Base-by-base conservation (phyloP, 768 basidiomycete species). In the Rhizopogon salebrosus region DNA sequence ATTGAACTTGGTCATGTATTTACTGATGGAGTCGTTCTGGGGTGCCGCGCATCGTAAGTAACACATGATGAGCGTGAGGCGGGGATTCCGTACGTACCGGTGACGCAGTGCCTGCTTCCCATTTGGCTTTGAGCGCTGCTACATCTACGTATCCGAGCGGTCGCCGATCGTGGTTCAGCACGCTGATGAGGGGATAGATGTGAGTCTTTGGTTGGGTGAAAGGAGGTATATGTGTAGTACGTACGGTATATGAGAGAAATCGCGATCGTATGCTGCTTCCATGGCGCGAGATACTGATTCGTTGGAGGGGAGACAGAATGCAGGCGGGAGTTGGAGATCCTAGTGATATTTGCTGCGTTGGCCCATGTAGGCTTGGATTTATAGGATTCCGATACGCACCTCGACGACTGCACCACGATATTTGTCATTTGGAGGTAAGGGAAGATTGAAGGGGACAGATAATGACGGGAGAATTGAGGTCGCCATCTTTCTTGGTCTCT, bases 171-270 rank as follows among this genome's bases (percentile, higher is more conserved):
- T 74, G 75, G 60, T 88, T 84, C 26, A 97, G 76, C 0, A 95
- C 88, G 2, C 92, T 95, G 58, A 8, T 38, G 46, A 23, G 31
- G 11, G 10, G 10, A 34, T 11, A n/a, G 31, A 34, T 11, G 31
- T 38, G 38, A 29, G 36, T 41, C 6, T 10, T 14, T 41, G 29
- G n/a, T n/a, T n/a, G 35, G 18, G 38, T 22, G 39, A 36, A 61
- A 56, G 72, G 42, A 49, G 24, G 34, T 16, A 11, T 39, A 34
- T 34, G 11, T 3, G 10, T 11, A 4, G 34, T 20, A 70, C 72
- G 62, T 61, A 95, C 94, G 94, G 94, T 55, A 95, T 85, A 60
- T 95, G 86, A 16, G 92, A 92, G 70, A 95, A 97, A 65, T 97
- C 94, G 31, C 92, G 83, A 58, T 97, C 94, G 60, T 94, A 95